Conservation (phyloP, 164 flowering plant species). For the Piper longum region DNA sequence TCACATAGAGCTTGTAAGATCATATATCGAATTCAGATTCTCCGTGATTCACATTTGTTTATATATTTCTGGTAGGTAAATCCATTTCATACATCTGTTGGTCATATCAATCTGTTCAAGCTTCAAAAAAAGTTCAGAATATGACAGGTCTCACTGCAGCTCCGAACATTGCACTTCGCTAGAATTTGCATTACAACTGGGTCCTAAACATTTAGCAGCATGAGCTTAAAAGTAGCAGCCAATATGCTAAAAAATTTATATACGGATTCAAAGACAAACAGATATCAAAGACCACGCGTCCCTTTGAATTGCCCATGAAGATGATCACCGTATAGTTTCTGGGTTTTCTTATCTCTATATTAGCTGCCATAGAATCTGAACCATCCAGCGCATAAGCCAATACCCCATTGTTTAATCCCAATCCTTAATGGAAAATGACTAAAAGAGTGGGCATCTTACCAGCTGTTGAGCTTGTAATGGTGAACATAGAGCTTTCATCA, state of each 20-base stretch:
- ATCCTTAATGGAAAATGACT: background rate
- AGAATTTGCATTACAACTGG: too few species aligned
- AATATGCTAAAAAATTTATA: background rate
- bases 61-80: too few species aligned
- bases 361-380: background rate
- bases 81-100: too few species aligned
- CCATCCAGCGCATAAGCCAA: background rate
- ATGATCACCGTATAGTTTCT: background rate
- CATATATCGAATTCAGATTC: too few species aligned
- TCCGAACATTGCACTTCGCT: too few species aligned
- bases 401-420: background rate
- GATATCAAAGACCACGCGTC: constrained; percentile 5
- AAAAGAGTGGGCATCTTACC: constrained; percentile 9
- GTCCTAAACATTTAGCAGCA: too few species aligned
- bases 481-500: constrained; percentile 21
- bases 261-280: background rate
- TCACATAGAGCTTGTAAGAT: too few species aligned
- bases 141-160: too few species aligned
- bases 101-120: too few species aligned
- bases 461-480: constrained; percentile 26
- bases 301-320: background rate
- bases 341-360: background rate
- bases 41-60: too few species aligned
- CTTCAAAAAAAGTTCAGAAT: too few species aligned
- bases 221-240: too few species aligned